phyloP scores from a whole-genome alignment of 345 rosid species.

The Boechera retrofracta region DNA sequence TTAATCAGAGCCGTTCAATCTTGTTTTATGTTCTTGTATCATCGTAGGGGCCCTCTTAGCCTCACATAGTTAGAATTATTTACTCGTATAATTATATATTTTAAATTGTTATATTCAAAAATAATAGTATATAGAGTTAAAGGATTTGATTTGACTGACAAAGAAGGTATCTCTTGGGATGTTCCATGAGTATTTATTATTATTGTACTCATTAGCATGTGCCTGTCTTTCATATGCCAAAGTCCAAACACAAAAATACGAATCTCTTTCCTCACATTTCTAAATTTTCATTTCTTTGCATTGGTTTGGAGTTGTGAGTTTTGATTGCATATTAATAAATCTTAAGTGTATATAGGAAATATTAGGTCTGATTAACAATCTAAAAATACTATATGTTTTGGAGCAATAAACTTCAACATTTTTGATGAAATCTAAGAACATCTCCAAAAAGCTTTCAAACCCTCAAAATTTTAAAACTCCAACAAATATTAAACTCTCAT shows the following conservation, averaged over 20 bases:
- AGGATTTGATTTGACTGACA: slow-evolving; percentile 44
- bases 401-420: too few species aligned
- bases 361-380: neutral
- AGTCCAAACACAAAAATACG: slow-evolving; percentile 9
- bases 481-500: too few species aligned
- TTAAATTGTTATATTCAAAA: neutral
- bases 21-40: slow-evolving; percentile 16
- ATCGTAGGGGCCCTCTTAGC: slow-evolving; percentile 18
- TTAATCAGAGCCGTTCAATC: slow-evolving; percentile 33
- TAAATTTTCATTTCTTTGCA: neutral
- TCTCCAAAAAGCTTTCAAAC: too few species aligned
- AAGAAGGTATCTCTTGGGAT: slow-evolving; percentile 48
- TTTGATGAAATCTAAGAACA: too few species aligned
- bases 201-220: slow-evolving; percentile 40
- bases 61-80: slow-evolving; percentile 9
- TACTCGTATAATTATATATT: neutral
- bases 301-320: neutral
- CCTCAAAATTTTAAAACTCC: too few species aligned
- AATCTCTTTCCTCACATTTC: neutral
- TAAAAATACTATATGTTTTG: neutral
- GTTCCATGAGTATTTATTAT: slow-evolving; percentile 35
- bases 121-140: neutral
- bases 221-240: slow-evolving; percentile 42
- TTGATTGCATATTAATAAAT: neutral
- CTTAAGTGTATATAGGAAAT: neutral